phyloP scores from a whole-genome alignment of 2,329 filamentous ascomycete genomes.

The Diplodia scrobiculata region DNA sequence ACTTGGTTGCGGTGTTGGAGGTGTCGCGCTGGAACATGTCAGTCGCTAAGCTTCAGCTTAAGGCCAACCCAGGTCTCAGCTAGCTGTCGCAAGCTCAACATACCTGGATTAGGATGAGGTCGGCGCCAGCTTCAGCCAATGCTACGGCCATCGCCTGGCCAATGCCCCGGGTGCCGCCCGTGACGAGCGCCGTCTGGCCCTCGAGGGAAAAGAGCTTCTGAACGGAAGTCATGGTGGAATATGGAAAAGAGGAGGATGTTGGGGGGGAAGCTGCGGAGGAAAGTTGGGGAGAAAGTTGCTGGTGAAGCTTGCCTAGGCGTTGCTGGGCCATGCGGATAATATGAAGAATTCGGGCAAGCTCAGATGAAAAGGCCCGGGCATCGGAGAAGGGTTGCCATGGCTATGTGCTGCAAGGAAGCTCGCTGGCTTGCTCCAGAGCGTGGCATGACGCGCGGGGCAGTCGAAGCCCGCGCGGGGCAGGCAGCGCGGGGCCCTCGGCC shows the following conservation, averaged over 20 bases:
- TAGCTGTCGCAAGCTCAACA: background rate
- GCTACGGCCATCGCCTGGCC: conserved; percentile 56
- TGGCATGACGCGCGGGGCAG: conserved; percentile 18
- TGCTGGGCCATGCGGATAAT: conserved; percentile 20
- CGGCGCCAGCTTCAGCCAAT: conserved; percentile 55
- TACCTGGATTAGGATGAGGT: conserved; percentile 55
- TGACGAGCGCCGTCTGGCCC: conserved; percentile 54
- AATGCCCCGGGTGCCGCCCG: conserved; percentile 55
- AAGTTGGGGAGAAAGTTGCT: conserved; percentile 10
- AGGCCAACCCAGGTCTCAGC: background rate
- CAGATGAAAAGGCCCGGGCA: background rate
- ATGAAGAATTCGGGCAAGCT: conserved; percentile 19
- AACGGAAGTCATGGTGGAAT: conserved; percentile 41
- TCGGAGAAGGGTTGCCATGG: conserved; percentile 15
- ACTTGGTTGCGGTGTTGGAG: conserved; percentile 59
- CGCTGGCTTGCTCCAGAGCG: background rate
- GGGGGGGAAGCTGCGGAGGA: conserved; percentile 32
- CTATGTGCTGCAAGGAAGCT: background rate
- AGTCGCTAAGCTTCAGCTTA: background rate
- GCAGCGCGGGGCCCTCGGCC: conserved; percentile 22
- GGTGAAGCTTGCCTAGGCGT: conserved; percentile 3
- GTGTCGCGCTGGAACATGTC: conserved; percentile 55
- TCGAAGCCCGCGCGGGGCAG: conserved; percentile 5
- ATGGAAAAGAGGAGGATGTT: conserved; percentile 33
- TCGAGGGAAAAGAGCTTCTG: conserved; percentile 53